Percentiles rank a stretch among this genome's conserved stretches.
Conservation (phyloP, 345 rosid genomes). For the Capsella bursapastoris region DNA sequence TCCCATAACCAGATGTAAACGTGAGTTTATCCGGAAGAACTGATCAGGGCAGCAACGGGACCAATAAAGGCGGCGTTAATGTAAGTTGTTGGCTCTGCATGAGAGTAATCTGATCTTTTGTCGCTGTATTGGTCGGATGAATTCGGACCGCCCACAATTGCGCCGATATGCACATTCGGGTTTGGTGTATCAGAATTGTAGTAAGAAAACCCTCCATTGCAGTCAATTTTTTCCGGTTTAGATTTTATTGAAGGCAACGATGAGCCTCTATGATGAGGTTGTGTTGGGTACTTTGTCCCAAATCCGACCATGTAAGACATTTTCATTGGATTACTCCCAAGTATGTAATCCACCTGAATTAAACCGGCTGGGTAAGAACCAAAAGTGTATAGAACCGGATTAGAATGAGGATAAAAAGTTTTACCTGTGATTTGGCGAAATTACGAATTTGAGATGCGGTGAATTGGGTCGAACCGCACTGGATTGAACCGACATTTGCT, state of each 20-base stretch:
- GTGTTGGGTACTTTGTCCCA: conserved; percentile 63
- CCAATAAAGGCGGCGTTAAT: conserved; percentile 65
- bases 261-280: conserved; percentile 80
- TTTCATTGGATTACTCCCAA: conserved; percentile 79
- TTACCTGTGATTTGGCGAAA: conserved; percentile 81
- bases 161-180: conserved; percentile 70
- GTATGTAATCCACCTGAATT: conserved; percentile 70
- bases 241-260: conserved; percentile 61
- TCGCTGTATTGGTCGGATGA: conserved; percentile 57
- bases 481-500: conserved; percentile 52
- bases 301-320: conserved; percentile 87
- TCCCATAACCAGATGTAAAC: background rate
- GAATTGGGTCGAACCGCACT: conserved; percentile 67
- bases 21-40: conserved; percentile 24
- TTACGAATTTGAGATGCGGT: conserved; percentile 62
- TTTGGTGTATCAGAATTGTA: conserved; percentile 55
- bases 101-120: conserved; percentile 62
- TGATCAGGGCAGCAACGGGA: background rate
- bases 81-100: conserved; percentile 71
- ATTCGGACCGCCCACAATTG: conserved; percentile 86
- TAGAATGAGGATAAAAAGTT: background rate
- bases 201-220: conserved; percentile 57
- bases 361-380: background rate
- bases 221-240: conserved; percentile 55
- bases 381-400: background rate